Conservation (phyloP, 2,329 filamentous ascomycete genomes). For the Didymella lethalis region DNA sequence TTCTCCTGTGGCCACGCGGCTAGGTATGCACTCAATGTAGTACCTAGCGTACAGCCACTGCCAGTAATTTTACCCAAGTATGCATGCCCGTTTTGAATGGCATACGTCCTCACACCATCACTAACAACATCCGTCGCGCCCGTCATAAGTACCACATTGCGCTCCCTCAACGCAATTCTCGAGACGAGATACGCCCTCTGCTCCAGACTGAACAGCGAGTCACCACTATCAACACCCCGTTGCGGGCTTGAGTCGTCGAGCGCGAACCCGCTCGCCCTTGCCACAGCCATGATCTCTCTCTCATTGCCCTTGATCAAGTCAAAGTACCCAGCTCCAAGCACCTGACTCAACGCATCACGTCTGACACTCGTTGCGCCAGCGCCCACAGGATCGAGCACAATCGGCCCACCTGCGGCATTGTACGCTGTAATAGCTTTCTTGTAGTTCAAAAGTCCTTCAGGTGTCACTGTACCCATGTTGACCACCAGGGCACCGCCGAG, state of each 20-base stretch:
- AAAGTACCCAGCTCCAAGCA: conserved; percentile 79
- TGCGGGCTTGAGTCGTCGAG: conserved; percentile 62
- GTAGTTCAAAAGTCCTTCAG: conserved; percentile 76
- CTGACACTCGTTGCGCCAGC: conserved; percentile 82
- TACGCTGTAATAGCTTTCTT: conserved; percentile 79
- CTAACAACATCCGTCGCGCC: conserved; percentile 79
- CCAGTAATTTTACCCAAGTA: conserved; percentile 76
- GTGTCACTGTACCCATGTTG: conserved; percentile 93
- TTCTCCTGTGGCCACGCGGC: conserved; percentile 53
- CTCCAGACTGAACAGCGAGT: conserved; percentile 60
- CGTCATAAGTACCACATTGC: conserved; percentile 81
- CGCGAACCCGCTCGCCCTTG: conserved; percentile 58
- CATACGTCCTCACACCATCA: conserved; percentile 73
- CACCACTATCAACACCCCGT: conserved; percentile 81
- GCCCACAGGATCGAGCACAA: conserved; percentile 89
- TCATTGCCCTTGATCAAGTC: conserved; percentile 95
- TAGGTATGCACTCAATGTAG: conserved; percentile 77
- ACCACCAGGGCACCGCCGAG: conserved; percentile 82
- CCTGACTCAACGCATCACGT: conserved; percentile 71
- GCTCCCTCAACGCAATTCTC: conserved; percentile 71
- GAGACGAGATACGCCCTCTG: conserved; percentile 71
- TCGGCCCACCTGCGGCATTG: conserved; percentile 76
- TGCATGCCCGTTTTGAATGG: conserved; percentile 78
- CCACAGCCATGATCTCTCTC: conserved; percentile 80
- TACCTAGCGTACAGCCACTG: conserved; percentile 82